A percentile compares a stretch with the other conserved stretches of the same genome.
These are phyloP conservation scores for Pseudocercospora fuligena DNA, from an alignment of 2,329 filamentous ascomycete genomes.

Conservation along the genomic window DNA sequence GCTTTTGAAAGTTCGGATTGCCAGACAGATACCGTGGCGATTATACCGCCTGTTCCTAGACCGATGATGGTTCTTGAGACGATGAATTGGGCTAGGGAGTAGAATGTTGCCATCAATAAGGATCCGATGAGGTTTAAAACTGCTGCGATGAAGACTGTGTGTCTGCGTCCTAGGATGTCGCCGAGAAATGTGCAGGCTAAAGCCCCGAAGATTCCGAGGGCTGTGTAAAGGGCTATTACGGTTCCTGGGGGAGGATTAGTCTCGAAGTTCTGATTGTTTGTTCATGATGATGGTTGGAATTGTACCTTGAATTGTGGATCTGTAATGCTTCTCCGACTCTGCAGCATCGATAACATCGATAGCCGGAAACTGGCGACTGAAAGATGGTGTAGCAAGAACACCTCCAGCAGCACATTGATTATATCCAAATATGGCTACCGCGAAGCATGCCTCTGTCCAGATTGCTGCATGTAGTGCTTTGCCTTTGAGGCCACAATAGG, in stretches of 20 bases:
- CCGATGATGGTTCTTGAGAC: conserved; percentile 54
- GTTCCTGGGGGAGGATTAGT: neutral
- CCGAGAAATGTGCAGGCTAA: conserved; percentile 54
- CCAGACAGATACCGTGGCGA: conserved; percentile 46
- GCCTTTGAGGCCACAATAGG: conserved; percentile 1
- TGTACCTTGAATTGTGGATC: neutral
- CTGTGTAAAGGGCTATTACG: conserved; percentile 53
- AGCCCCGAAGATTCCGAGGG: conserved; percentile 64
- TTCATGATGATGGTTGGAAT: no score
- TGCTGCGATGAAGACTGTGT: conserved; percentile 51
- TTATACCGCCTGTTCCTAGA: conserved; percentile 49
- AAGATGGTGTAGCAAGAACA: neutral
- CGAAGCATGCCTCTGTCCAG: conserved; percentile 6
- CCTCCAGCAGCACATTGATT: conserved; percentile 2
- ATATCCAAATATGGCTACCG: neutral
- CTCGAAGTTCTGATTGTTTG: no score
- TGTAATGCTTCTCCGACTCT: neutral
- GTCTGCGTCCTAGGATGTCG: conserved; percentile 56
- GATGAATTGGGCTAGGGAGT: conserved; percentile 50
- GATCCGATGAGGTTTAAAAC: conserved; percentile 55
- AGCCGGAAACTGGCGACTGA: neutral
- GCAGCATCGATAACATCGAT: conserved; percentile 5
- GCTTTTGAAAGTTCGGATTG: conserved; percentile 47
- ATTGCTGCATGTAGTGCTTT: conserved; percentile 1
- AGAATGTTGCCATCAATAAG: conserved; percentile 40